Percentiles rank a stretch among this genome's conserved stretches.
Conservation (phyloP, 225 moss, liverwort and hornwort species). For the Rhytidiadelphus loreus region DNA sequence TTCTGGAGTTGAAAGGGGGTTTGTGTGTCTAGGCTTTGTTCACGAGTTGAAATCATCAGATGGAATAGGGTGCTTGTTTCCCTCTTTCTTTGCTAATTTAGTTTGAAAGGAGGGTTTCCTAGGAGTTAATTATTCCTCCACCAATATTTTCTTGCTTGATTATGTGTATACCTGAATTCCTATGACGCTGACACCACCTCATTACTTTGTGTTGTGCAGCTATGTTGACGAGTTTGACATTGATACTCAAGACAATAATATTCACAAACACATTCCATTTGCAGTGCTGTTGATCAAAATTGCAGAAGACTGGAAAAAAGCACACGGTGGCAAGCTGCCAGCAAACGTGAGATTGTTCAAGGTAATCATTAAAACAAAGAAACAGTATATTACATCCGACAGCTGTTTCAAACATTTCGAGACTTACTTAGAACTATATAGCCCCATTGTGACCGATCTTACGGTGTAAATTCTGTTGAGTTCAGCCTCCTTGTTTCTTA, state of each 20-base stretch:
- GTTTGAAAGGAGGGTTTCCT: not conserved
- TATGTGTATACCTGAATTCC: not conserved
- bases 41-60: not conserved
- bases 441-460: not conserved
- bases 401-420: not conserved
- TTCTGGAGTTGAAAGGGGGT: not conserved
- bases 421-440: not conserved
- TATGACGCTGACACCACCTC: not conserved
- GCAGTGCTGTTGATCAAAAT: constrained; percentile 86
- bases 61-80: not conserved
- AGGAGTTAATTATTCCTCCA: not conserved
- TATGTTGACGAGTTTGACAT: constrained; percentile 86
- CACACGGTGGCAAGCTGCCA: constrained; percentile 72
- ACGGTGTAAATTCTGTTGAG: not conserved
- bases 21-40: not conserved
- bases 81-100: not conserved
- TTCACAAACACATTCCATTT: constrained; percentile 95
- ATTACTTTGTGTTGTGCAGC: constrained; percentile 30
- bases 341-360: constrained; percentile 69
- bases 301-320: constrained; percentile 73
- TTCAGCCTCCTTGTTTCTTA: not conserved
- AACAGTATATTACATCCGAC: not conserved
- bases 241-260: constrained; percentile 61
- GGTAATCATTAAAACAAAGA: constrained; percentile 20
- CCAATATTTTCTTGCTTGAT: not conserved